A percentile compares a stretch with the other conserved stretches of the same genome.
These are phyloP conservation scores for Periconia macrospinosa DNA, from an alignment of 2,329 filamentous ascomycete genomes.

Conservation along the genomic window DNA sequence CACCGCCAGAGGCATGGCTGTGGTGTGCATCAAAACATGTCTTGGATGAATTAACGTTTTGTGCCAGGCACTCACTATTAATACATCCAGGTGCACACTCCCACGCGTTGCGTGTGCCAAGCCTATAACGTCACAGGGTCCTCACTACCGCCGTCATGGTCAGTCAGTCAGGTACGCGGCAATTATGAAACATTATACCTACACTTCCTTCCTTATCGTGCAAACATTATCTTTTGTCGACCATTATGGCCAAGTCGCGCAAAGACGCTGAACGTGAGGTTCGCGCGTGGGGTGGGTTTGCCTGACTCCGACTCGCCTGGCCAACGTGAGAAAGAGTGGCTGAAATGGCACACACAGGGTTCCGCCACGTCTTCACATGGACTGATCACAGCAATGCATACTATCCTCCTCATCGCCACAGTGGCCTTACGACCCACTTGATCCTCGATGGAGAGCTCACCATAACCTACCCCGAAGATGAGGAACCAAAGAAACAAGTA, in stretches of 20 bases:
- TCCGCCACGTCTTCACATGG: not conserved
- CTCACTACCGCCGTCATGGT: too few relatives aligned
- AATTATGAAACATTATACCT: too few relatives aligned
- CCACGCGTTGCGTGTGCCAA: too few relatives aligned
- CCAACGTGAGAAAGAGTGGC: not conserved
- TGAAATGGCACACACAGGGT: not conserved
- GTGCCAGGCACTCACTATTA: too few relatives aligned
- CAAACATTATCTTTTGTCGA: too few relatives aligned
- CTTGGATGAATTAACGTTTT: too few relatives aligned
- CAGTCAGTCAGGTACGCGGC: too few relatives aligned
- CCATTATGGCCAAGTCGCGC: constrained; percentile 44
- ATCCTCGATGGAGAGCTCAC: constrained; percentile 67
- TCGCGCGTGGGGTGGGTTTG: constrained; percentile 66
- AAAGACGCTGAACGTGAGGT: constrained; percentile 63
- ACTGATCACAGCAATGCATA: constrained; percentile 59
- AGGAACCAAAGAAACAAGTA: constrained; percentile 57
- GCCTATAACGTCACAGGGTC: too few relatives aligned
- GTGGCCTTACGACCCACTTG: constrained; percentile 68
- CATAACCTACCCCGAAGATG: constrained; percentile 66
- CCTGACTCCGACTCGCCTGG: constrained; percentile 27
- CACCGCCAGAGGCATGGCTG: too few relatives aligned
- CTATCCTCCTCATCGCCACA: constrained; percentile 69
- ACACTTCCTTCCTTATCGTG: too few relatives aligned
- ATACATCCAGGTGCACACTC: too few relatives aligned
- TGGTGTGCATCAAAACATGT: too few relatives aligned